phyloP scores from a whole-genome alignment of 495 filamentous ascomycete species.

The Cercophora newfieldiana region DNA sequence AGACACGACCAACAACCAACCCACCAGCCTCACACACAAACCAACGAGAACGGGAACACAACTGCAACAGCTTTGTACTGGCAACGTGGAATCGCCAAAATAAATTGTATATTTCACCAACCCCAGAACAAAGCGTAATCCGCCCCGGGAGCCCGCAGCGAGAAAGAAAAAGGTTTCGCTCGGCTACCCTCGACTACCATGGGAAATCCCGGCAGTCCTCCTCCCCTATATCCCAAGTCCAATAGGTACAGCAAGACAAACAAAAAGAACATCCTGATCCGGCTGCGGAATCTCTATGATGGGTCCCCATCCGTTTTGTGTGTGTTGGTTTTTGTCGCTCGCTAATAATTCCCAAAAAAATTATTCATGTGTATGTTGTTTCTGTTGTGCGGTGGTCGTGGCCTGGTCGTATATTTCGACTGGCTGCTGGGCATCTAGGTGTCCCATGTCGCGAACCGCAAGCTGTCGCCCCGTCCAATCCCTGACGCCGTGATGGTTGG shows the following conservation, averaged over 20 bases:
- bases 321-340: background rate
- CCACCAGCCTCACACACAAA: background rate
- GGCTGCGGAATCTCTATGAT: slow-evolving; percentile 9
- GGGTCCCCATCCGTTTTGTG: slow-evolving; percentile 2
- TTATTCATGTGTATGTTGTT: background rate
- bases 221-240: background rate
- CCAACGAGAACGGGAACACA: background rate
- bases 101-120: slow-evolving; percentile 13
- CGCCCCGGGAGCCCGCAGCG: slow-evolving; percentile 1
- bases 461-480: background rate
- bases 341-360: background rate
- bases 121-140: background rate
- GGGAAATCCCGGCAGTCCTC: background rate
- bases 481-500: background rate
- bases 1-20: too few relatives aligned
- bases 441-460: background rate
- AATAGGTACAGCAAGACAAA: slow-evolving; percentile 5
- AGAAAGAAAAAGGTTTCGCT: background rate
- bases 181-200: background rate
- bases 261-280: slow-evolving; percentile 9
- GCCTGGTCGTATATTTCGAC: background rate
- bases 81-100: slow-evolving; percentile 4
- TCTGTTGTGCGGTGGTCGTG: background rate
- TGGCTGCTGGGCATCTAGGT: background rate
- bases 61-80: background rate